Evolutionary conservation across 306 rosid species (phyloP).

Genomic region (Citrullus colocynthis): DNA sequence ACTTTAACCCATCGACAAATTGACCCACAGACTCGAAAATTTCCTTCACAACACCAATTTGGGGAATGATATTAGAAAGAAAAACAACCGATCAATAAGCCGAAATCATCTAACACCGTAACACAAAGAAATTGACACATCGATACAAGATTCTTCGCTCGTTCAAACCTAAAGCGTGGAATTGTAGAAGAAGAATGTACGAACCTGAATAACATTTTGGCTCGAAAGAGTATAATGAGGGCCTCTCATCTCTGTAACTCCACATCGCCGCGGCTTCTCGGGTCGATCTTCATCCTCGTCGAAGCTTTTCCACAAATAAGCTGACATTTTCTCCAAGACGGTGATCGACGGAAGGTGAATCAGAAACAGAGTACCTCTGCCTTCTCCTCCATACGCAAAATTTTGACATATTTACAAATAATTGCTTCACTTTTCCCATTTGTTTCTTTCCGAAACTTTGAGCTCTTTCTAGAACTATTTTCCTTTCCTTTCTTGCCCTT

Average conservation of each 20-base stretch:
- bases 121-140: not conserved
- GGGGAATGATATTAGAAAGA: not conserved
- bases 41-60: slow-evolving; percentile 31
- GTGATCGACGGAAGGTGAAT: not conserved
- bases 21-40: slow-evolving; percentile 71
- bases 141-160: not conserved
- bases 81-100: not conserved
- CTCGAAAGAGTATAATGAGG: slow-evolving; percentile 42
- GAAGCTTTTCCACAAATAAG: slow-evolving; percentile 63
- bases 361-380: not conserved
- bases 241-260: slow-evolving; percentile 78
- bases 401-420: not conserved
- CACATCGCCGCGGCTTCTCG: slow-evolving; percentile 66
- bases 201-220: slow-evolving; percentile 61
- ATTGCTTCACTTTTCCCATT: not conserved
- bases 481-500: not conserved
- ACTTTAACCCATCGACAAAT: slow-evolving; percentile 78
- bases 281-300: slow-evolving; percentile 82
- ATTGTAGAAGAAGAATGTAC: not conserved
- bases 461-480: slow-evolving; percentile 10
- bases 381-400: not conserved
- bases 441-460: not conserved
- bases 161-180: not conserved
- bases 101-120: not conserved
- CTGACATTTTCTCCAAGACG: slow-evolving; percentile 28